phyloP scores from a whole-genome alignment of 2,329 filamentous ascomycete genomes.

The Pestalotiopsis sp. region DNA sequence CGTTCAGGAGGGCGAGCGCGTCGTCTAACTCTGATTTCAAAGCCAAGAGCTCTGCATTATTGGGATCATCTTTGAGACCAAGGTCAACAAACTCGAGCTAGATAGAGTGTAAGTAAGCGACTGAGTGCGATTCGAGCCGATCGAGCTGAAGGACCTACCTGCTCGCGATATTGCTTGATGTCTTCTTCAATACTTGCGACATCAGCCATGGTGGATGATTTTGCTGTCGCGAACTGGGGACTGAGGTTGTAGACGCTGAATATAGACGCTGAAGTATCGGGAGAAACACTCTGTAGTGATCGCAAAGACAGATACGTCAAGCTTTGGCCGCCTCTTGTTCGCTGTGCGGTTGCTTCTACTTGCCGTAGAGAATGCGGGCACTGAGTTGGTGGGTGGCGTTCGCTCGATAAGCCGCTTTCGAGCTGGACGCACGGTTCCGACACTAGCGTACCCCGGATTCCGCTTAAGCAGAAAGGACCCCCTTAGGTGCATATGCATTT shows the following conservation, averaged over 20 bases:
- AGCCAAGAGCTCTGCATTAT: conserved; percentile 75
- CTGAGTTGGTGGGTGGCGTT: background rate
- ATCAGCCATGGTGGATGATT: conserved; percentile 40
- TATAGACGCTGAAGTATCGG: too few relatives aligned
- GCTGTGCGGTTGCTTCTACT: background rate
- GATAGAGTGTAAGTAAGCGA: conserved; percentile 11
- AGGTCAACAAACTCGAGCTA: conserved; percentile 79
- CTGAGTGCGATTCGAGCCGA: background rate
- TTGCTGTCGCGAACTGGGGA: too few relatives aligned
- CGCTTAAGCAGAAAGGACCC: background rate
- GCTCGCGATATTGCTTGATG: conserved; percentile 58
- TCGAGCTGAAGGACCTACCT: conserved; percentile 42
- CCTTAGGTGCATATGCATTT: background rate
- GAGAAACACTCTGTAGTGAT: background rate
- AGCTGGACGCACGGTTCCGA: background rate
- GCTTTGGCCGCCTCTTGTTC: background rate
- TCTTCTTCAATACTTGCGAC: conserved; percentile 53
- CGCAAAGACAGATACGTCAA: background rate
- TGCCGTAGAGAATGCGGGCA: background rate
- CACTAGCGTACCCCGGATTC: background rate
- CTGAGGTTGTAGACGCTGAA: too few relatives aligned
- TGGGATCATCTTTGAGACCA: conserved; percentile 79
- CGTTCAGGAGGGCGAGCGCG: conserved; percentile 78
- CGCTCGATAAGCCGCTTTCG: background rate
- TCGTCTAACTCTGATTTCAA: conserved; percentile 82